A percentile compares a stretch with the other conserved stretches of the same genome.
Conservation (phyloP, 257 asterid species). For the Solanum gandarillasii region DNA sequence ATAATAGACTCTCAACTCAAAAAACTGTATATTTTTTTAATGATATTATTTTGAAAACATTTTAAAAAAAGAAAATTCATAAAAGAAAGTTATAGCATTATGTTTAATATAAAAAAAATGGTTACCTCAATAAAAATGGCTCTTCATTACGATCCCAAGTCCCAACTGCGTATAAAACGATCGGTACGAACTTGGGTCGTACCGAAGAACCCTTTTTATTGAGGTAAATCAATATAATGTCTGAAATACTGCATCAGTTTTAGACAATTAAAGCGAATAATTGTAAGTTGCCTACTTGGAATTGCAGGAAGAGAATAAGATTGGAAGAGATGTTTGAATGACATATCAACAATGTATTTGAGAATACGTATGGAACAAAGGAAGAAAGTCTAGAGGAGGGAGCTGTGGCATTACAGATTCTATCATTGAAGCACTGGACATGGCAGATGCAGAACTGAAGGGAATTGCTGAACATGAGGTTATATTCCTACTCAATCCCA, state of each 20-base stretch:
- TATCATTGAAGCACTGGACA: too few species aligned
- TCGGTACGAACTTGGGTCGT: conserved; percentile 38
- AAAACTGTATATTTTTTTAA: too few species aligned
- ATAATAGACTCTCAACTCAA: too few species aligned
- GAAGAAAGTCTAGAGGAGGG: conserved; percentile 92
- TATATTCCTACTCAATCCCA: neutral
- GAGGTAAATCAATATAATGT: conserved; percentile 40
- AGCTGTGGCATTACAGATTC: conserved; percentile 36
- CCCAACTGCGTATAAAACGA: too few species aligned
- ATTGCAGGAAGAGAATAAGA: conserved; percentile 85
- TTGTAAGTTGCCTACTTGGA: conserved; percentile 2
- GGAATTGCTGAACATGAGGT: conserved; percentile 75
- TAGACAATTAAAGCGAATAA: neutral
- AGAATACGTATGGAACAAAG: conserved; percentile 50
- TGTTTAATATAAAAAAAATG: too few species aligned
- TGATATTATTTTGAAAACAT: too few species aligned
- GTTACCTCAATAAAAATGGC: too few species aligned
- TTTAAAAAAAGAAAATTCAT: too few species aligned
- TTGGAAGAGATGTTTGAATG: conserved; percentile 70
- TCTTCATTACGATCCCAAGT: too few species aligned
- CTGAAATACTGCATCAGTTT: neutral
- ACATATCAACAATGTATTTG: conserved; percentile 29
- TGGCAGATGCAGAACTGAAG: conserved; percentile 47
- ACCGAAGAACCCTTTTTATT: conserved; percentile 82
- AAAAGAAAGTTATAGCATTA: too few species aligned